Evolutionary conservation across 1,284 basidiomycete species (phyloP).

Genomic region (Cryptococcus floricola): DNA sequence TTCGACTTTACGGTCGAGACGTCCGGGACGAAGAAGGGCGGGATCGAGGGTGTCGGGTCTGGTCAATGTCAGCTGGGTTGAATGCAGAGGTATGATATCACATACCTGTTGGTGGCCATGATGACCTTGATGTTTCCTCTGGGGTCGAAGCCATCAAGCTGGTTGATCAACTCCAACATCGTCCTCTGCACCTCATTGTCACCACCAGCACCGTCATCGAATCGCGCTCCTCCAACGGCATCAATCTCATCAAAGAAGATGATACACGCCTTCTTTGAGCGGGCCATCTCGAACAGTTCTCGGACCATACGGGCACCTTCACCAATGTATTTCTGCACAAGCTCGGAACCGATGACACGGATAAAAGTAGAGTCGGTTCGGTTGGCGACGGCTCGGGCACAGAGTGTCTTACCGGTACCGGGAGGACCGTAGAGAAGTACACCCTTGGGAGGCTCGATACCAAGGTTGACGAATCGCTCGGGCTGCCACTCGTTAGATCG

Average conservation of each 20-base stretch:
- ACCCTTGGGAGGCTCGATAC: conserved; percentile 98
- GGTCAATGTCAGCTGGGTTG: conserved; percentile 1
- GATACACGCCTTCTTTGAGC: conserved; percentile 98
- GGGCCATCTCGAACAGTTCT: conserved; percentile 98
- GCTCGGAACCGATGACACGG: conserved; percentile 89
- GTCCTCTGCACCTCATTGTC: conserved; percentile 99
- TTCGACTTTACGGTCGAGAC: conserved; percentile 92
- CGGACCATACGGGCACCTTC: conserved; percentile 99
- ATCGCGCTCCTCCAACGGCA: conserved; percentile 96
- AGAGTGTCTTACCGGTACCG: conserved; percentile 97
- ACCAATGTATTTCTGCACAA: conserved; percentile 99
- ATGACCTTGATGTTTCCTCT: conserved; percentile 99
- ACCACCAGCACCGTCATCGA: conserved; percentile 97
- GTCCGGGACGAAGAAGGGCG: conserved; percentile 90
- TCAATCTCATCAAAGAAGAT: conserved; percentile 96
- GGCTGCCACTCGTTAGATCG: conserved; percentile 57
- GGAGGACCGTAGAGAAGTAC: conserved; percentile 93
- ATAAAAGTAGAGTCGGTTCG: conserved; percentile 99
- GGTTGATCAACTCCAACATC: conserved; percentile 99
- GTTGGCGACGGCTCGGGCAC: conserved; percentile 96
- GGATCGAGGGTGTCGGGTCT: conserved; percentile 98
- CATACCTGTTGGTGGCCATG: conserved; percentile 95
- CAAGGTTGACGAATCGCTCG: conserved; percentile 94
- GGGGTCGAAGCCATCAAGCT: conserved; percentile 97
- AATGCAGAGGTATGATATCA: conserved; percentile 5